Base-by-base conservation (phyloP, 2,329 filamentous ascomycete species). In the Calonectria pseudoturangicola region DNA sequence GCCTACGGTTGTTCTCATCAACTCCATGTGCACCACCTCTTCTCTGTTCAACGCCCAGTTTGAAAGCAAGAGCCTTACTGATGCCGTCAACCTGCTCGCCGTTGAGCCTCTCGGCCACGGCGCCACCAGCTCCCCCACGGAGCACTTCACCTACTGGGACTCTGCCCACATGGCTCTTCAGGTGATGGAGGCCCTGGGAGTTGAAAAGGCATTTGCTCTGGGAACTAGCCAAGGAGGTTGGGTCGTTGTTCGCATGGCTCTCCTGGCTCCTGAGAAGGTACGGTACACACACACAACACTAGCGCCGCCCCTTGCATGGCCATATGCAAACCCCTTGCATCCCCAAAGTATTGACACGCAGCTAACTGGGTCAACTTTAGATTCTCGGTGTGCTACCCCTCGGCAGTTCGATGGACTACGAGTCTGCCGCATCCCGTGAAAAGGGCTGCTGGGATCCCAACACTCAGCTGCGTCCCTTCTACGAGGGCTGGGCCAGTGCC, bases 141-240 rank as follows among this genome's bases (percentile, higher is more conserved):
- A 89, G 76, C 86, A 88, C 71, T 90, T 88, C 76, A 90, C 87
- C 2, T 89, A 89, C 82, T 90, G 89, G 89, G 89, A 90, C 78
- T 82, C 88, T 3, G 88, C 88, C 54, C 81, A 85, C 71, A 87
- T 92, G 87, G 86, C 87, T 13, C 81, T 90, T 10, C 89, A 92
- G 81, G 88, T 89, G 1, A 84, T 92, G 84, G 86, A 90, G 47
- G 84, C 84, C 6, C 83, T 90, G 3, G 83, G 84, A 2, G 83
- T 90, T 30, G 65, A 83, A 21, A 87, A 86, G 82, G 88, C 87
- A 0, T 90, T 88, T 73, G 85, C 86, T 0, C 79, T 89, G 10
- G 88, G 88, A 21, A 89, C 87, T 10, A 88, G 86, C 68, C 87
- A 89, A 79, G 88, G 88, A 27, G 88, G 88, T 2, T 90, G 87